These are phyloP conservation scores for Yarrowia bubula DNA, from an alignment of 805 yeast genomes.

Conservation along the genomic window DNA sequence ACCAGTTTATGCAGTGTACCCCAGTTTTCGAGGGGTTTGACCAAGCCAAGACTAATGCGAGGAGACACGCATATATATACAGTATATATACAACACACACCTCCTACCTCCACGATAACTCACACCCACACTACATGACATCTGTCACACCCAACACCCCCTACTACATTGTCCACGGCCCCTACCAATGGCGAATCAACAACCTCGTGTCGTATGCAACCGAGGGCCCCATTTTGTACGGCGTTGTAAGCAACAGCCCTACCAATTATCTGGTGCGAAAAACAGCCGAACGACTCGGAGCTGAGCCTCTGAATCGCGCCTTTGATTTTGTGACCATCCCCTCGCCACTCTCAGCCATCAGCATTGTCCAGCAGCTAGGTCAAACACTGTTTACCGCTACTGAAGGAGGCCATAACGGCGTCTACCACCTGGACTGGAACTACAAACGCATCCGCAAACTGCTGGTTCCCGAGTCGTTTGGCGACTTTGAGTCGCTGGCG, in stretches of 20 bases:
- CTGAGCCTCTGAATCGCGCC: not conserved
- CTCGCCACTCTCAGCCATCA: not conserved
- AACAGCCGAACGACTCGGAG: not conserved
- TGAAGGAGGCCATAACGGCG: not conserved
- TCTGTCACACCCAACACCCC: not conserved
- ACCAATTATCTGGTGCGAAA: constrained; percentile 4
- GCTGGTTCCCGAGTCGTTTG: not conserved
- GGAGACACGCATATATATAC: not conserved
- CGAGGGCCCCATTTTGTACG: constrained; percentile 1
- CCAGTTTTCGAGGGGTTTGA: constrained; percentile 5
- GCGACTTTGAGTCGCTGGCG: not conserved
- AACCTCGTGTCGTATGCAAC: not conserved
- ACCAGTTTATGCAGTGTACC: not conserved
- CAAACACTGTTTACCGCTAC: constrained; percentile 8
- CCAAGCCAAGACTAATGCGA: constrained; percentile 1
- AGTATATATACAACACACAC: no score
- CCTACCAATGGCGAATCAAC: constrained; percentile 18
- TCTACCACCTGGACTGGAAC: constrained; percentile 22
- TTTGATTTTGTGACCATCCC: constrained; percentile 13
- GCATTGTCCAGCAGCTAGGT: constrained; percentile 2
- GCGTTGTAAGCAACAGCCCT: not conserved
- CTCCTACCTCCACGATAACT: not conserved
- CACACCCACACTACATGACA: not conserved
- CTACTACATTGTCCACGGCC: not conserved
- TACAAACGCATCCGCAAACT: constrained; percentile 15